A percentile compares a stretch with the other conserved stretches of the same genome.
These are phyloP conservation scores for Arthonia radiata DNA, from an alignment of 495 filamentous ascomycete genomes.

Conservation along the genomic window DNA sequence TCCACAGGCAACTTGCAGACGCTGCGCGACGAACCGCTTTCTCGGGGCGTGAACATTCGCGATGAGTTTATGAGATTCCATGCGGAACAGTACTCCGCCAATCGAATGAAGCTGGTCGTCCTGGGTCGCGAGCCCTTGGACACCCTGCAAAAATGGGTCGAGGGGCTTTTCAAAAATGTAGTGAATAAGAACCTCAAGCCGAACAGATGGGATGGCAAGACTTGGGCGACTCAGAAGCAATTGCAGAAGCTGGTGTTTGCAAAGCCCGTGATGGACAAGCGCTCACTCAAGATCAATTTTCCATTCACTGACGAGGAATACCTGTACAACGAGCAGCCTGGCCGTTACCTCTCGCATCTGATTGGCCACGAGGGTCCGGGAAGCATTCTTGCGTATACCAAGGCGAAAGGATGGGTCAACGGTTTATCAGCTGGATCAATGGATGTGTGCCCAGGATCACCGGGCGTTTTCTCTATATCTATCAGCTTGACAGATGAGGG, in stretches of 20 bases:
- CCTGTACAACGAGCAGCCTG: slow-evolving; percentile 60
- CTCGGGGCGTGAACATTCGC: slow-evolving; percentile 63
- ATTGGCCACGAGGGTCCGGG: slow-evolving; percentile 95
- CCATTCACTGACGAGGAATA: slow-evolving; percentile 75
- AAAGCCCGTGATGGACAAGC: slow-evolving; percentile 86
- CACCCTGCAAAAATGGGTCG: slow-evolving; percentile 66
- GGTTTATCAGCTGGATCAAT: slow-evolving; percentile 55
- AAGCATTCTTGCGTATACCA: slow-evolving; percentile 85
- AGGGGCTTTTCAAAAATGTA: slow-evolving; percentile 61
- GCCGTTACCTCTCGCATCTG: slow-evolving; percentile 74
- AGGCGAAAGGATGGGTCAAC: slow-evolving; percentile 89
- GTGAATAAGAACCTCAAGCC: slow-evolving; percentile 63
- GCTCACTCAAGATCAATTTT: slow-evolving; percentile 66
- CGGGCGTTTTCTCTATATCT: slow-evolving; percentile 59
- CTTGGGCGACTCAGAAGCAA: slow-evolving; percentile 39
- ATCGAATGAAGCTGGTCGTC: slow-evolving; percentile 85
- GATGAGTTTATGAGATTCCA: slow-evolving; percentile 92
- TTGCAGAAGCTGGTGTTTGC: slow-evolving; percentile 68
- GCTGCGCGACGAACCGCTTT: slow-evolving; percentile 60
- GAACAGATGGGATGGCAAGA: slow-evolving; percentile 56
- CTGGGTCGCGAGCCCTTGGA: slow-evolving; percentile 77
- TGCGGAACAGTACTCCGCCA: slow-evolving; percentile 76
- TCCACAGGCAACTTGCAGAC: slow-evolving; percentile 85
- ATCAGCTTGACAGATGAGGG: slow-evolving; percentile 74
- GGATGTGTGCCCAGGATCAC: slow-evolving; percentile 54